Base-by-base conservation (phyloP, 768 basidiomycete genomes). In the Mrakia frigida region DNA sequence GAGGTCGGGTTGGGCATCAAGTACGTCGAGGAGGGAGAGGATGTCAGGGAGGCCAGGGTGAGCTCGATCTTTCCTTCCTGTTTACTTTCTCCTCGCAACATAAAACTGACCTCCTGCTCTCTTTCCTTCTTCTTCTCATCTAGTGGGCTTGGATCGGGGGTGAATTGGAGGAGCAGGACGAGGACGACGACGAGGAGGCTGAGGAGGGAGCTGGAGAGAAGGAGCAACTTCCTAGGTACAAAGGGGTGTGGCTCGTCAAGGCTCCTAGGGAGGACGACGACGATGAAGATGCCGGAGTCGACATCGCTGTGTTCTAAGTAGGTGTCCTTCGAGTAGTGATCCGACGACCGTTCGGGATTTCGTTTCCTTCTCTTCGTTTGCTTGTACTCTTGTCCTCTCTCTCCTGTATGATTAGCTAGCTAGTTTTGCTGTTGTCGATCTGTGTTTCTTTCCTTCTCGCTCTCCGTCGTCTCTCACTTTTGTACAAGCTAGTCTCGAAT, bases 21-120 rank as follows among this genome's bases (percentile, higher is more conserved):
- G 39, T 68, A 39, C 39, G 65, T 68, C 10, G 65, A 68, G 65
- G 65, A 68, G 23, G 65, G 65, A 25, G 65, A 68, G 65, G 37
- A 68, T 39, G 39, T 39, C 2, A 68, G 65, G 25, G 65, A 68
- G 65, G 65, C 65, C 6, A 68, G 65, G 56, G 56, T 56, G 56
- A 56, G 56, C 11, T 56, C n/a, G 3, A 11, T 2, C 18, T 18
- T 56, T 9, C 6, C 1, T 18, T 28, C 28, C 10, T 28, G 6
- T 56, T 18, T n/a, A 56, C n/a, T 11, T 25, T 28, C 56, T 25
- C 10, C n/a, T 25, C n/a, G 23, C n/a, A n/a, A n/a, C n/a, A n/a
- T n/a, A n/a, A n/a, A 28, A 18, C 56, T 56, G 25, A 25, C n/a
- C 13, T 11, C 25, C n/a, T 53, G 1, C n/a, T 25, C 56, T 9